A percentile compares a stretch with the other conserved stretches of the same genome.
Evolutionary conservation across 768 basidiomycete genomes (phyloP).

Genomic region (Tricholoma flavovirens): DNA sequence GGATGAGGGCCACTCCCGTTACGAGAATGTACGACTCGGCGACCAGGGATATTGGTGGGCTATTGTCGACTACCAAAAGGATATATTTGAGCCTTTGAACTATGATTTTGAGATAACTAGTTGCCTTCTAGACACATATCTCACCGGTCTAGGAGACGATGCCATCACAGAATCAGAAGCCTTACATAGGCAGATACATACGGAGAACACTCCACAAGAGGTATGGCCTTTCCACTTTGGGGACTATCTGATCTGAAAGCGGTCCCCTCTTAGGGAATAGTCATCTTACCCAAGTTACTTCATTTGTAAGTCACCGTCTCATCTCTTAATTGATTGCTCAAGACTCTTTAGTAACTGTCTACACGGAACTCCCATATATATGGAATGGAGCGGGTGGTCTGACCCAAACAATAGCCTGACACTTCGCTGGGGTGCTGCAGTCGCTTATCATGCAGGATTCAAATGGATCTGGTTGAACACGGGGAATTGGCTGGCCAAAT

Average conservation of each 20-base stretch:
- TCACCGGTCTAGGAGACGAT: slow-evolving; percentile 38
- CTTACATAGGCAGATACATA: slow-evolving; percentile 27
- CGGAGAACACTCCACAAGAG: slow-evolving; percentile 34
- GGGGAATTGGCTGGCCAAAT: slow-evolving; percentile 16
- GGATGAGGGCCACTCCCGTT: slow-evolving; percentile 27
- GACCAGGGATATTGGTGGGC: slow-evolving; percentile 54
- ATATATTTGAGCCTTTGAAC: slow-evolving; percentile 36
- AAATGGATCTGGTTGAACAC: slow-evolving; percentile 49
- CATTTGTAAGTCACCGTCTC: slow-evolving; percentile 39
- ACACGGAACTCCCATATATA: slow-evolving; percentile 34
- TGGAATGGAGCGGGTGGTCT: slow-evolving; percentile 43
- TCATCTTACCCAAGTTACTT: slow-evolving; percentile 39
- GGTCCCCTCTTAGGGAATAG: slow-evolving; percentile 22
- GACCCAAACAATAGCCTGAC: slow-evolving; percentile 33
- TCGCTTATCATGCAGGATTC: slow-evolving; percentile 40
- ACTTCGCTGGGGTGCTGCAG: slow-evolving; percentile 36
- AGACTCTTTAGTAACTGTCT: slow-evolving; percentile 32
- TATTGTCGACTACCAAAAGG: slow-evolving; percentile 36
- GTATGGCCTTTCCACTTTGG: slow-evolving; percentile 11
- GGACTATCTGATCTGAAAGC: neutral
- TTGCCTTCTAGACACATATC: slow-evolving; percentile 43
- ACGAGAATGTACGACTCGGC: slow-evolving; percentile 41
- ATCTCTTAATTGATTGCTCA: neutral
- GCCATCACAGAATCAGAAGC: slow-evolving; percentile 29
- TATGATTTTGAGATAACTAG: slow-evolving; percentile 46